phyloP scores from a whole-genome alignment of 1,284 basidiomycete genomes.

The Cystobasidium sp. region DNA sequence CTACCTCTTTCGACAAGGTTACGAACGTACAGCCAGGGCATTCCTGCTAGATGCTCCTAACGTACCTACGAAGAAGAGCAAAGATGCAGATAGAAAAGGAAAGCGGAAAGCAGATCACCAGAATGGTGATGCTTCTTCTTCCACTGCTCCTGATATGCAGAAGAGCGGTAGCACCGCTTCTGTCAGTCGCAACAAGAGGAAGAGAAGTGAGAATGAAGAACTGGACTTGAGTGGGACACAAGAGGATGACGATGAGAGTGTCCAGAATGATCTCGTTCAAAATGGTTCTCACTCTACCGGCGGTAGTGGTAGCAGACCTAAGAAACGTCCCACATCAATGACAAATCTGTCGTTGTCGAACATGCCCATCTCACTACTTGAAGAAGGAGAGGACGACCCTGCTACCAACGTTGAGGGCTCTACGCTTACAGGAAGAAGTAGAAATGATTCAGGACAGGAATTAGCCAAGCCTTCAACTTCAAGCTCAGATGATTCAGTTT shows the following conservation, averaged over 20 bases:
- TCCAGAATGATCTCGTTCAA: neutral
- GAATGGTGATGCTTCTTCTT: neutral
- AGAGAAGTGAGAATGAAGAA: conserved; percentile 16
- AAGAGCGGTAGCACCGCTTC: neutral
- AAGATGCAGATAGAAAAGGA: conserved; percentile 5
- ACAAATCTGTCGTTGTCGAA: conserved; percentile 1
- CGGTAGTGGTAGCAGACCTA: neutral
- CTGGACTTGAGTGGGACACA: neutral
- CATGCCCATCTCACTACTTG: conserved; percentile 1
- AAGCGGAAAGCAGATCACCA: neutral
- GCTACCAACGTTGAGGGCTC: neutral
- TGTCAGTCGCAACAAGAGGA: conserved; percentile 9
- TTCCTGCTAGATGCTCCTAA: conserved; percentile 47
- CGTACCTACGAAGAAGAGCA: conserved; percentile 20
- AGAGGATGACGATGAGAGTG: neutral
- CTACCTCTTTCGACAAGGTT: conserved; percentile 49
- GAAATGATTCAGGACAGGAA: neutral
- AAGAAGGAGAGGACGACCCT: neutral
- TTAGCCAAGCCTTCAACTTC: conserved; percentile 5
- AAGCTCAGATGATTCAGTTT: conserved; percentile 18
- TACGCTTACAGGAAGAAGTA: neutral
- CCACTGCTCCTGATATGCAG: neutral
- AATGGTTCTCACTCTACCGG: neutral
- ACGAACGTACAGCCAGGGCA: conserved; percentile 46
- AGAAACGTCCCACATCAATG: neutral